Percentiles rank a stretch among this genome's conserved stretches.
Evolutionary conservation across 2,329 filamentous ascomycete species (phyloP).

Genomic region (Curvularia spicifera): DNA sequence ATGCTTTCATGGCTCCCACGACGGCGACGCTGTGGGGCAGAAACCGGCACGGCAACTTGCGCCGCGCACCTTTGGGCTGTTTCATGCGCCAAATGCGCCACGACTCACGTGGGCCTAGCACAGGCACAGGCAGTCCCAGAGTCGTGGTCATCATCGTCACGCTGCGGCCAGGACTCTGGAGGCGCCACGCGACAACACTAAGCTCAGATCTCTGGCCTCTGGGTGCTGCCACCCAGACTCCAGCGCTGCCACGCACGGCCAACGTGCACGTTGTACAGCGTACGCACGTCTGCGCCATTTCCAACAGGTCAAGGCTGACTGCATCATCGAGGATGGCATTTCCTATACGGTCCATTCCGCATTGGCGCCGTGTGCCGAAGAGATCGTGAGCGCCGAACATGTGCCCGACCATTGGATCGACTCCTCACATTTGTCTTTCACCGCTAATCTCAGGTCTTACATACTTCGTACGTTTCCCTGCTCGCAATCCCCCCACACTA

Average conservation of each 20-base stretch:
- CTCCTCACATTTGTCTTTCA: constrained; percentile 11
- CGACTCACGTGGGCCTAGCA: constrained; percentile 17
- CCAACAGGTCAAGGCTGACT: constrained; percentile 6
- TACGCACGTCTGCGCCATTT: constrained; percentile 8
- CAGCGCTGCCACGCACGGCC: constrained; percentile 18
- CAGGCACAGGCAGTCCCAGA: constrained; percentile 16
- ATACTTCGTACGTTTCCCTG: not conserved
- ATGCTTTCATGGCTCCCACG: constrained; percentile 1
- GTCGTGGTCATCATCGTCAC: constrained; percentile 17
- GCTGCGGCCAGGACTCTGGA: constrained; percentile 14
- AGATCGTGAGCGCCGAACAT: constrained; percentile 17
- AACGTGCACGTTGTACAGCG: constrained; percentile 20
- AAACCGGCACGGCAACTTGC: constrained; percentile 7
- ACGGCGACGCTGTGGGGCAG: constrained; percentile 11
- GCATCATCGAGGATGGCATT: constrained; percentile 21
- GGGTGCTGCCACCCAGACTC: constrained; percentile 17
- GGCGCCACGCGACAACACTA: constrained; percentile 21
- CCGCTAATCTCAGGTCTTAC: constrained; percentile 11
- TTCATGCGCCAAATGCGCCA: constrained; percentile 16
- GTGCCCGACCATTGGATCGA: constrained; percentile 22
- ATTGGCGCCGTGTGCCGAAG: constrained; percentile 20
- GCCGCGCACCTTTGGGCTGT: constrained; percentile 12
- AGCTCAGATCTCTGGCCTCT: constrained; percentile 19
- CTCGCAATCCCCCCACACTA: constrained; percentile 13
- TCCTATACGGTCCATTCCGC: constrained; percentile 13